Evolutionary conservation across 306 rosid genomes (phyloP).

Genomic region (Inga leiocalycina): DNA sequence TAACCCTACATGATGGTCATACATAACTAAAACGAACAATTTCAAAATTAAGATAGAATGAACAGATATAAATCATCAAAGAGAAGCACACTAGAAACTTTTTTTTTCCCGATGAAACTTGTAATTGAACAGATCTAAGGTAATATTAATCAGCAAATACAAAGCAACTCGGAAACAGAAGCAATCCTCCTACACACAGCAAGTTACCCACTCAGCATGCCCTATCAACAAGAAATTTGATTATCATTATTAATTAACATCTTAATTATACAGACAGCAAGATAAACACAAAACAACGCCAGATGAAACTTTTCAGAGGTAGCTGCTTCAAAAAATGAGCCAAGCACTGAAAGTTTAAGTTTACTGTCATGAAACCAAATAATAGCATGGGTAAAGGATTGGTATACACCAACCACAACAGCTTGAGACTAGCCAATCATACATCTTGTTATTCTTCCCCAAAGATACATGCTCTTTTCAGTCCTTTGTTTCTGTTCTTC

Average conservation of each 20-base stretch:
- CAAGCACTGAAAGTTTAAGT: not conserved
- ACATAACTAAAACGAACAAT: not conserved
- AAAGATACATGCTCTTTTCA: slow-evolving; percentile 17
- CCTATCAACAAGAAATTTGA: slow-evolving; percentile 1
- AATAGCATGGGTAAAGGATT: not conserved
- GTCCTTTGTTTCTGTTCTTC: slow-evolving; percentile 1
- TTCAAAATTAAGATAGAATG: not conserved
- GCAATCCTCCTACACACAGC: slow-evolving; percentile 29
- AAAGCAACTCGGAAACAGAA: slow-evolving; percentile 26
- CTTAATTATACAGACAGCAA: not conserved
- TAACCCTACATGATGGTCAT: not conserved
- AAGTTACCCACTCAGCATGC: not conserved
- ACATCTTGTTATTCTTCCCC: slow-evolving; percentile 19
- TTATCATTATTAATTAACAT: not conserved
- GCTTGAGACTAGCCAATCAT: slow-evolving; percentile 24
- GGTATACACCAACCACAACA: not conserved
- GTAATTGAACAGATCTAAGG: not conserved
- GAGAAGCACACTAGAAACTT: not conserved
- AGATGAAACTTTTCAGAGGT: not conserved
- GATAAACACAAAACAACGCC: slow-evolving; percentile 6
- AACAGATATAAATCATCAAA: slow-evolving; percentile 14
- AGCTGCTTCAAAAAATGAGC: slow-evolving; percentile 27
- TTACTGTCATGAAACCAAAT: not conserved
- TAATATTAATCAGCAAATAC: slow-evolving; percentile 23
- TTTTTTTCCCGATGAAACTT: not conserved